Conservation (phyloP, 2,329 filamentous ascomycete genomes). For the Clonostachys rosea region DNA sequence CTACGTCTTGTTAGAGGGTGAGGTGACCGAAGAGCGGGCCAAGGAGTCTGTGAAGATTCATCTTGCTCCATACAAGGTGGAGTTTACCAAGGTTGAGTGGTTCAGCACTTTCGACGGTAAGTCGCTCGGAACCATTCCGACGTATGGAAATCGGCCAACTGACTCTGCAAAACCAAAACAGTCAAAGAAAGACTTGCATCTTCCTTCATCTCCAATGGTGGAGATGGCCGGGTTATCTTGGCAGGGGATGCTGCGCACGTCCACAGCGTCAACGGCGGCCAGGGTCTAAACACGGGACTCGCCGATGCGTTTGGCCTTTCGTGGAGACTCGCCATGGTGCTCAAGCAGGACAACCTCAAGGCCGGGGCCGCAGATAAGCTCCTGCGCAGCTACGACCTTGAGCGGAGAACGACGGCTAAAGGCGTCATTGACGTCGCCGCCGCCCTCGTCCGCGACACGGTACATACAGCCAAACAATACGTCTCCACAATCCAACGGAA, state of each 20-base stretch:
- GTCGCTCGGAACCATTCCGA: constrained; percentile 3
- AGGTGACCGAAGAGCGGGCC: constrained; percentile 30
- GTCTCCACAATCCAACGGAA: constrained; percentile 41
- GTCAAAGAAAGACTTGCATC: constrained; percentile 26
- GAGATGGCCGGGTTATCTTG: constrained; percentile 17
- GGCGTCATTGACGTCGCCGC: constrained; percentile 41
- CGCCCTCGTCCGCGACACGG: constrained; percentile 36
- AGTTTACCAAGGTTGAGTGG: constrained; percentile 40
- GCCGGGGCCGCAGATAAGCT: constrained; percentile 14
- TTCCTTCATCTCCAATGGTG: constrained; percentile 24
- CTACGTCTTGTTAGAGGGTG: constrained; percentile 39
- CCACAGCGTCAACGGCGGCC: constrained; percentile 25
- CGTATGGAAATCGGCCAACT: too few relatives aligned
- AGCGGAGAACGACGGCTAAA: constrained; percentile 34
- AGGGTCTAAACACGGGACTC: constrained; percentile 25
- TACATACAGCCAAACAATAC: constrained; percentile 35
- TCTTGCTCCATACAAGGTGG: constrained; percentile 33
- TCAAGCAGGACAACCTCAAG: constrained; percentile 13
- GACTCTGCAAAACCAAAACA: too few relatives aligned
- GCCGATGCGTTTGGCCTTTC: constrained; percentile 33
- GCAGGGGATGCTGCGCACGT: constrained; percentile 25
- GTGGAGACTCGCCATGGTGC: constrained; percentile 29
- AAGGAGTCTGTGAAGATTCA: constrained; percentile 36
- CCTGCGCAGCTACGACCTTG: constrained; percentile 35
- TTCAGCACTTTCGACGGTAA: constrained; percentile 43